These are phyloP conservation scores for Coniochaeta prunicola DNA, from an alignment of 2,329 filamentous ascomycete genomes.

Conservation along the genomic window DNA sequence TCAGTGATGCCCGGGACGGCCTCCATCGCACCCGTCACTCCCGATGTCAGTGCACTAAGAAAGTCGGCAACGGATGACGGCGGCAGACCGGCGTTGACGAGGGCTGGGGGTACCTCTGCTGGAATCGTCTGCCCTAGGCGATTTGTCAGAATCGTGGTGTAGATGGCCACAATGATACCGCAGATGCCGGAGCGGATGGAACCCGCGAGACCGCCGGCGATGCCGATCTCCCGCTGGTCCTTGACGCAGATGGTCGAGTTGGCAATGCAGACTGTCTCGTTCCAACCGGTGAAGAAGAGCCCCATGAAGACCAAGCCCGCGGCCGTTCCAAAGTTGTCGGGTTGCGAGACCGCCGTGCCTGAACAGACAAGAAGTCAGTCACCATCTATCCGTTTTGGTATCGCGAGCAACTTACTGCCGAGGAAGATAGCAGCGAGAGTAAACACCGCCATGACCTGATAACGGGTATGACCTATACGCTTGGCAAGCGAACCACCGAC, in stretches of 20 bases:
- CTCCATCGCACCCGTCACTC: slow-evolving; percentile 9
- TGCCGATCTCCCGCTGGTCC: slow-evolving; percentile 20
- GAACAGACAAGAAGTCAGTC: slow-evolving; percentile 3
- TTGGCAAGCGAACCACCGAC: slow-evolving; percentile 14
- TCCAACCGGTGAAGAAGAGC: slow-evolving; percentile 21
- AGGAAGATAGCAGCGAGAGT: slow-evolving; percentile 15
- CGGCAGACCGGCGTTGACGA: slow-evolving; percentile 20
- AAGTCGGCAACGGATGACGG: slow-evolving; percentile 16
- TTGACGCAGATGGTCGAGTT: slow-evolving; percentile 16
- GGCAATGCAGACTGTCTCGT: slow-evolving; percentile 17
- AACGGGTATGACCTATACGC: slow-evolving; percentile 13
- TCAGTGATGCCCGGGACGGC: slow-evolving; percentile 18
- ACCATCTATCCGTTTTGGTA: background rate
- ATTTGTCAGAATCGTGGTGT: slow-evolving; percentile 19
- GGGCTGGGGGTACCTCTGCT: slow-evolving; percentile 16
- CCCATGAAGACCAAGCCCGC: slow-evolving; percentile 17
- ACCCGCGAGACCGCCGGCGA: slow-evolving; percentile 17
- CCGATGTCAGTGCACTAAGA: slow-evolving; percentile 14
- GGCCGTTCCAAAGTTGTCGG: slow-evolving; percentile 12
- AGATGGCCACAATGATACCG: slow-evolving; percentile 17
- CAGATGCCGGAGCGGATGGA: slow-evolving; percentile 15
- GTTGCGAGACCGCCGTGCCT: slow-evolving; percentile 5
- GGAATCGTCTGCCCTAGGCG: slow-evolving; percentile 16
- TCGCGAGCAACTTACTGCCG: slow-evolving; percentile 7
- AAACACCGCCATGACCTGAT: slow-evolving; percentile 17